Percentiles rank a stretch among this genome's conserved stretches.
phyloP scores from a whole-genome alignment of 2,329 filamentous ascomycete species.

The Metarhizium guizhouense region DNA sequence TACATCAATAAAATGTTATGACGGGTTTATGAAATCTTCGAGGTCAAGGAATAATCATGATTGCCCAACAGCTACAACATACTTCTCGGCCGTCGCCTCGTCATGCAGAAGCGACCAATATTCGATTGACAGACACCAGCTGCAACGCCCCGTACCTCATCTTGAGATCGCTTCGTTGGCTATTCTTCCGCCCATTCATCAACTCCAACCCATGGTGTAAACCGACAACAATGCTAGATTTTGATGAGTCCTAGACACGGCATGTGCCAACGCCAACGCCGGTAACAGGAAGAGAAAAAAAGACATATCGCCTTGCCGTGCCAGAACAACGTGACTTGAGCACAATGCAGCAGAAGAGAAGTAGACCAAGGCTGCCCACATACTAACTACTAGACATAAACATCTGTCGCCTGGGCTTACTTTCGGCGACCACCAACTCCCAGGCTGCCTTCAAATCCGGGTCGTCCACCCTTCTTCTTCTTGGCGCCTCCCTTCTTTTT shows the following conservation, averaged over 20 bases:
- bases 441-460: conserved; percentile 64
- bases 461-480: conserved; percentile 43
- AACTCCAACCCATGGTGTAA: not conserved
- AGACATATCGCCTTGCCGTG: not conserved
- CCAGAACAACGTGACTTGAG: not conserved
- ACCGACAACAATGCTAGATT: not conserved
- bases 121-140: not conserved
- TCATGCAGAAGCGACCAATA: not conserved
- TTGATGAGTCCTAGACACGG: not conserved
- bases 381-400: not conserved
- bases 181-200: not conserved
- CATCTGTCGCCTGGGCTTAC: conserved; percentile 14
- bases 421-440: conserved; percentile 44
- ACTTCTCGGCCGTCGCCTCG: not conserved
- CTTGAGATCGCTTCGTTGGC: not conserved
- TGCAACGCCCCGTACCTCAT: not conserved
- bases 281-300: not conserved
- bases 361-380: not conserved
- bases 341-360: not conserved
- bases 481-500: conserved; percentile 45
- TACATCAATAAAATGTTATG: not conserved
- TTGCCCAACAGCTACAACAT: not conserved
- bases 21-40: not conserved
- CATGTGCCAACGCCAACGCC: conserved; percentile 5
- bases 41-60: not conserved